These are phyloP conservation scores for Schizophyllum amplum DNA, from an alignment of 1,284 basidiomycete species.

Conservation along the genomic window DNA sequence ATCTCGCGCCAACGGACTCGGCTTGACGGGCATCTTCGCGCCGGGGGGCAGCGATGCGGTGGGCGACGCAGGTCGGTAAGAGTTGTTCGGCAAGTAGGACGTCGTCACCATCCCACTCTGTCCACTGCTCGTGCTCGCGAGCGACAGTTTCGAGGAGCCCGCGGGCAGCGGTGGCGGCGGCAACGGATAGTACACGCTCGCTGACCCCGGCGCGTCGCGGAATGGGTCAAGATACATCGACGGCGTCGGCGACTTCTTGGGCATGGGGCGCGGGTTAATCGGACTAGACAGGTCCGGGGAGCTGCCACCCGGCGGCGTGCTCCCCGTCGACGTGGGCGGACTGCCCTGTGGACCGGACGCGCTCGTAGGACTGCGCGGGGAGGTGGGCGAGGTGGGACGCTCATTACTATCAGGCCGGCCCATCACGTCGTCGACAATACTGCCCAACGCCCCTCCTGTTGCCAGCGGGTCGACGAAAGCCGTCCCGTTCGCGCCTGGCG, in stretches of 20 bases:
- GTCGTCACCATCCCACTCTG: not conserved
- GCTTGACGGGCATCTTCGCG: not conserved
- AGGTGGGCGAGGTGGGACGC: not conserved
- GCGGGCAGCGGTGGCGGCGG: not conserved
- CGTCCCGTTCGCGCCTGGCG: slow-evolving; percentile 27
- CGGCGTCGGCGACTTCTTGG: not conserved
- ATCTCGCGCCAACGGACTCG: not conserved
- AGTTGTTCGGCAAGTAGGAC: not conserved
- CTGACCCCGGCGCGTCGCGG: slow-evolving; percentile 7
- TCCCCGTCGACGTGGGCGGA: slow-evolving; percentile 4
- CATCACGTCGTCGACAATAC: slow-evolving; percentile 48
- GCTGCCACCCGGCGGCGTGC: not conserved
- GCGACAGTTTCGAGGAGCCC: not conserved
- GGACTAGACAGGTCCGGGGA: not conserved
- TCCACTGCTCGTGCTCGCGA: not conserved
- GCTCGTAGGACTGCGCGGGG: not conserved
- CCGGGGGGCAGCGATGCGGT: not conserved
- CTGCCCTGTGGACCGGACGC: not conserved
- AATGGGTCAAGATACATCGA: slow-evolving; percentile 17
- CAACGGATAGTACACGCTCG: not conserved
- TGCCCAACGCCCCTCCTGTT: slow-evolving; percentile 22
- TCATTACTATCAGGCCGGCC: slow-evolving; percentile 21
- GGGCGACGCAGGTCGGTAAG: not conserved
- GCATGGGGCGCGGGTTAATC: slow-evolving; percentile 4
- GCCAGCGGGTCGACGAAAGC: slow-evolving; percentile 38